phyloP scores from a whole-genome alignment of 305 asterid genomes.

The Solanum hybrid region DNA sequence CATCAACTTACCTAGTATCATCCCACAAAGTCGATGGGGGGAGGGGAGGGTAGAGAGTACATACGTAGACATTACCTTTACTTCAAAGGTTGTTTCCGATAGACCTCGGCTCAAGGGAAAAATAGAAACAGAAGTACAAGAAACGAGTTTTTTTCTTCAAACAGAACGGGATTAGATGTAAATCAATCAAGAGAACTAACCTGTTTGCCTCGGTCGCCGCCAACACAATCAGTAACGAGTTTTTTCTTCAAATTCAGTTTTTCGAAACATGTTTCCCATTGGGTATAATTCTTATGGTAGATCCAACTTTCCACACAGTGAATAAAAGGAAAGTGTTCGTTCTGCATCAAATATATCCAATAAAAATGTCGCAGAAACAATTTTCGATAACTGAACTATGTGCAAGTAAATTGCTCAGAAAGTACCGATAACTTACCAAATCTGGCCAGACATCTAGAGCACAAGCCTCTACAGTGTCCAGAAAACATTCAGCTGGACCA shows the following conservation, averaged over 20 bases:
- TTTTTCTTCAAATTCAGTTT: slow-evolving; percentile 57
- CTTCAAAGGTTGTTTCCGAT: background rate
- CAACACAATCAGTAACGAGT: slow-evolving; percentile 48
- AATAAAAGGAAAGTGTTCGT: slow-evolving; percentile 62
- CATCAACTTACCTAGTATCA: background rate
- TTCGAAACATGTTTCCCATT: slow-evolving; percentile 78
- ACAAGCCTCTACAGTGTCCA: slow-evolving; percentile 85
- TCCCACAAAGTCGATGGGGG: background rate
- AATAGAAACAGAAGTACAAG: background rate
- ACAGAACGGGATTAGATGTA: background rate
- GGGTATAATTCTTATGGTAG: slow-evolving; percentile 41
- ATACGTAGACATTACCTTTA: background rate
- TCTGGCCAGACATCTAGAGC: slow-evolving; percentile 84
- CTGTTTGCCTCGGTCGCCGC: slow-evolving; percentile 51
- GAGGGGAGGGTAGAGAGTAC: background rate
- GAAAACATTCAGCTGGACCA: slow-evolving; percentile 60
- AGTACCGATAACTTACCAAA: slow-evolving; percentile 40
- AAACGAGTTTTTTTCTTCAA: no score
- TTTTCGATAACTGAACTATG: background rate
- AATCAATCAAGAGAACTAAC: slow-evolving; percentile 27
- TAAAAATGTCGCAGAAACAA: background rate
- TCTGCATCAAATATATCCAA: slow-evolving; percentile 41
- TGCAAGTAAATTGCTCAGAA: background rate
- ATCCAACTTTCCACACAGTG: slow-evolving; percentile 69
- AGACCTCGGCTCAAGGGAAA: background rate